Base-by-base conservation (phyloP, 1,139 yeast species). In the Debaryomyces subglobosus region DNA sequence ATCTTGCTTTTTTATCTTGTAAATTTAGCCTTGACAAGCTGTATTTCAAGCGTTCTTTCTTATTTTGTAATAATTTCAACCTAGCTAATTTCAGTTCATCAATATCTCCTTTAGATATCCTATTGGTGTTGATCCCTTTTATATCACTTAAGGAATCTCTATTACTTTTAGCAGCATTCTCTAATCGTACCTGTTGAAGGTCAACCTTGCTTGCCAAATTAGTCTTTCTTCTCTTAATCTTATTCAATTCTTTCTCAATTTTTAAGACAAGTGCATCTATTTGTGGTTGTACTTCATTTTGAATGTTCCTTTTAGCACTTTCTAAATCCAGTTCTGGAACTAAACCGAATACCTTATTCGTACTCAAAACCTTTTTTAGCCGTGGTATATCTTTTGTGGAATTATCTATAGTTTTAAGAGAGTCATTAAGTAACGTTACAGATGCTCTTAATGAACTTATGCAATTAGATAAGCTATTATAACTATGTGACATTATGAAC, bases 241-340 rank as follows among this genome's bases (percentile, higher is more conserved):
- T 70, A 9, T 54, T 54, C 45, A 78, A 42, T 21, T 76, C 73
- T 39, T 61, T 62, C 45, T 67, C 71, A n/a, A 77, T 56, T 44
- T 63, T 64, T 8, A 60, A 62, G 42, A 68, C 57, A 23, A 75
- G 53, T 6, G 60, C 62, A 5, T 63, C 59, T 9, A 79, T 66
- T 48, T 72, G 72, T 2, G 78, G 79, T 34, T 66, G 63, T 12
- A 69, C 60, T 27, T 68, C 70, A 24, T 57, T 56, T 43, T 63
- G 61, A 46, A 72, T 63, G 33, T 62, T 59, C 44, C 58, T 58
- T 46, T 67, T 69, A 27, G 79, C 78, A 53, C 70, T 66, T n/a
- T 63, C 64, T 33, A 74, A 52, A 53, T 76, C 81, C 50, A 61
- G 59, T 49, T 72, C 75, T 0, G 81, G 77, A 1, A 74, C 71